A percentile compares a stretch with the other conserved stretches of the same genome.
These are phyloP conservation scores for Boletus bicolor DNA, from an alignment of 768 basidiomycete genomes.

Conservation along the genomic window DNA sequence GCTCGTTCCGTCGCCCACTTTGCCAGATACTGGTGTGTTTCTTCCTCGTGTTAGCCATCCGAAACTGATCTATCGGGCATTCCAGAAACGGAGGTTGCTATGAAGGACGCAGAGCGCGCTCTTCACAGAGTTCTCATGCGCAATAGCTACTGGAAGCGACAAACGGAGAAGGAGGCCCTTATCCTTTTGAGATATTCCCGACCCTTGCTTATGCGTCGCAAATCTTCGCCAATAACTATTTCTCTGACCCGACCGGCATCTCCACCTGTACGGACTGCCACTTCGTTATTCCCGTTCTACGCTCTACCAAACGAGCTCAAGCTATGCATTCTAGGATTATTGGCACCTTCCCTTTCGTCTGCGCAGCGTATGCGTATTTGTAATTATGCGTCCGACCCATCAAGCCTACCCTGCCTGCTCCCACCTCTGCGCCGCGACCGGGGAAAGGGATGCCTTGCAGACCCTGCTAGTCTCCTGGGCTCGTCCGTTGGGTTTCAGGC, in stretches of 20 bases:
- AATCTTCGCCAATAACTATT: conserved; percentile 10
- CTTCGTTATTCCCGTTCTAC: conserved; percentile 35
- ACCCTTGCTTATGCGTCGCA: conserved; percentile 39
- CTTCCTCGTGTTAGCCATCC: conserved; percentile 7
- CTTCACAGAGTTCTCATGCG: conserved; percentile 41
- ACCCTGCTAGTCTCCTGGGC: conserved; percentile 19
- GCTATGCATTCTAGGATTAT: conserved; percentile 50
- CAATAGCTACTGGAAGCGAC: conserved; percentile 46
- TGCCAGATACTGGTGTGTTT: conserved; percentile 8
- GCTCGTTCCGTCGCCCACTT: conserved; percentile 11
- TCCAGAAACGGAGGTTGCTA: conserved; percentile 20
- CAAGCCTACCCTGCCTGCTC: conserved; percentile 47
- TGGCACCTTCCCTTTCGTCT: conserved; percentile 56
- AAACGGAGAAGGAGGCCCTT: conserved; percentile 48
- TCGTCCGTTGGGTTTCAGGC: conserved; percentile 11
- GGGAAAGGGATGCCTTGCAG: conserved; percentile 17
- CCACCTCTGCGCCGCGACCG: conserved; percentile 29
- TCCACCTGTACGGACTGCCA: conserved; percentile 12
- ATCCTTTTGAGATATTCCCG: conserved; percentile 49
- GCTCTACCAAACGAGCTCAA: conserved; percentile 57
- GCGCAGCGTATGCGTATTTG: conserved; percentile 55
- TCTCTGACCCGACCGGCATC: conserved; percentile 14
- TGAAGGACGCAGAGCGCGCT: conserved; percentile 36
- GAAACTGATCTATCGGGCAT: conserved; percentile 10
- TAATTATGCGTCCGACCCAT: conserved; percentile 45